Evolutionary conservation across 257 asterid species (phyloP).

Genomic region (Fraxinus excelsior): DNA sequence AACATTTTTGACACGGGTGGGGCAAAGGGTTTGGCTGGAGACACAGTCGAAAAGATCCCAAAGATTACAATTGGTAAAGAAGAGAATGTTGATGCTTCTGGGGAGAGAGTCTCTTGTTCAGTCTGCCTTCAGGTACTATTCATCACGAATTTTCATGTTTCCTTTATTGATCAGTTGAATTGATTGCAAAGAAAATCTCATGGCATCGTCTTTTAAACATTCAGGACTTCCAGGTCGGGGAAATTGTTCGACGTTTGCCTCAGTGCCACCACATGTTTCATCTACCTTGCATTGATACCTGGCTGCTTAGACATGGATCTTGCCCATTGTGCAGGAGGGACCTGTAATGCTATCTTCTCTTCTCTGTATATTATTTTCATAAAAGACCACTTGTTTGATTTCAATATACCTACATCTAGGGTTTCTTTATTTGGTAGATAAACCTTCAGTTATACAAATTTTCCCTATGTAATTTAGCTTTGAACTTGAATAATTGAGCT

Average conservation of each 20-base stretch:
- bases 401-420: slow-evolving; percentile 39
- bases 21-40: slow-evolving; percentile 81
- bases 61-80: slow-evolving; percentile 59
- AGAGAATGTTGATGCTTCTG: slow-evolving; percentile 63
- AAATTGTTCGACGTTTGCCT: slow-evolving; percentile 82
- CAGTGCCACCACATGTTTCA: slow-evolving; percentile 93
- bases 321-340: slow-evolving; percentile 98
- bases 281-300: slow-evolving; percentile 89
- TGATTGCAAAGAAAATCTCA: slow-evolving; percentile 4
- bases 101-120: slow-evolving; percentile 84
- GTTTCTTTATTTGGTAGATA: slow-evolving; percentile 32
- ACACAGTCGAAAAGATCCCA: slow-evolving; percentile 86
- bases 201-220: background rate
- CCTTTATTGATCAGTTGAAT: slow-evolving; percentile 4
- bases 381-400: too few species aligned
- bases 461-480: slow-evolving; percentile 37
- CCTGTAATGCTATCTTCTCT: slow-evolving; percentile 47
- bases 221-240: slow-evolving; percentile 89
- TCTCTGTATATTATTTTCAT: slow-evolving; percentile 25
- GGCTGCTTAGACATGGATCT: slow-evolving; percentile 95
- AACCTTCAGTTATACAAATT: slow-evolving; percentile 35
- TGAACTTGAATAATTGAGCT: slow-evolving; percentile 31
- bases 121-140: slow-evolving; percentile 89
- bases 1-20: slow-evolving; percentile 92
- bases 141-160: background rate